Percentiles rank a stretch among this genome's conserved stretches.
Conservation (phyloP, 2,329 filamentous ascomycete genomes). For the Penicillium sp. region DNA sequence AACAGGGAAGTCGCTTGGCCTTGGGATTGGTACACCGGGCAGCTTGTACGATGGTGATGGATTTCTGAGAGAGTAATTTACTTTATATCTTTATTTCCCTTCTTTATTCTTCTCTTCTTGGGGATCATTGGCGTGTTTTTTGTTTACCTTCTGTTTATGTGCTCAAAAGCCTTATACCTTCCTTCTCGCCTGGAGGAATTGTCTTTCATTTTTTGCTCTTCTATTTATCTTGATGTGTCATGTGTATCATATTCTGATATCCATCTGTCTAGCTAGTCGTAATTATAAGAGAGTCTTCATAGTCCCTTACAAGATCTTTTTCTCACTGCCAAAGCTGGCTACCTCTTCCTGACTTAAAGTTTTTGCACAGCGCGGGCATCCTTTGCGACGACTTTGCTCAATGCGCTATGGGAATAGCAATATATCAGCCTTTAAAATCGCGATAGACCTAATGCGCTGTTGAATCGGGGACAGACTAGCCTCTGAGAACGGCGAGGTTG, state of each 20-base stretch:
- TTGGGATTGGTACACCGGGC: slow-evolving; percentile 41
- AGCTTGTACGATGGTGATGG: slow-evolving; percentile 49
- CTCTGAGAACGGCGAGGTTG: too few relatives aligned
- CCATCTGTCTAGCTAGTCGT: slow-evolving; percentile 19
- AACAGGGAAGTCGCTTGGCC: slow-evolving; percentile 25
- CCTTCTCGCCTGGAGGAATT: slow-evolving; percentile 8
- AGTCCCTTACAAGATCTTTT: too few relatives aligned
- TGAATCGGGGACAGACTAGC: too few relatives aligned
- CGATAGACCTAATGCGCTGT: too few relatives aligned
- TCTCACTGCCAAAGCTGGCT: too few relatives aligned
- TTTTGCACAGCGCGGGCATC: too few relatives aligned
- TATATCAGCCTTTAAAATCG: too few relatives aligned
- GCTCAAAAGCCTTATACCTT: slow-evolving; percentile 19
- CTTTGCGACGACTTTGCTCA: too few relatives aligned
- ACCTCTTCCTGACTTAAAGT: too few relatives aligned
- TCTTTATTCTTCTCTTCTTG: background rate
- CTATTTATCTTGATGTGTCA: slow-evolving; percentile 3
- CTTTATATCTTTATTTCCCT: background rate
- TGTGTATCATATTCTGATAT: slow-evolving; percentile 14
- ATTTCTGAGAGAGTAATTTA: slow-evolving; percentile 36
- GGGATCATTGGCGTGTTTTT: background rate
- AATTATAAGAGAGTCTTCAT: slow-evolving; percentile 13
- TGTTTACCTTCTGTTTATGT: slow-evolving; percentile 2
- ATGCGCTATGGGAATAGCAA: too few relatives aligned
- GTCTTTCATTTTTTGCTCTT: slow-evolving; percentile 1